Evolutionary conservation across 116 monocot species (phyloP).

Genomic region (Phalaenopsis hybrid): DNA sequence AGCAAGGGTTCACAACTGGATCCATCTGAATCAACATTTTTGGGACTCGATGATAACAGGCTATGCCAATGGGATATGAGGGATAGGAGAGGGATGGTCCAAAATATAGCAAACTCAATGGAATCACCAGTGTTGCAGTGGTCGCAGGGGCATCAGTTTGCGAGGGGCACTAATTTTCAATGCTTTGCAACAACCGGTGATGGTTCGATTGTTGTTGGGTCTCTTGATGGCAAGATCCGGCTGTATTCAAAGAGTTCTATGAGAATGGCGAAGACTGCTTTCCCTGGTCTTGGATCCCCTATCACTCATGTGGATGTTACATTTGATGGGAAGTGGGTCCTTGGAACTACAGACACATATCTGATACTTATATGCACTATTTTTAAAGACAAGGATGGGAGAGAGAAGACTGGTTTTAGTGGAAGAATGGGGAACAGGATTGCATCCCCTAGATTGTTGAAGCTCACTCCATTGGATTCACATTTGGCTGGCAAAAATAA

Average conservation of each 20-base stretch:
- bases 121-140: conserved; percentile 81
- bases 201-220: conserved; percentile 94
- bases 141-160: conserved; percentile 95
- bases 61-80: conserved; percentile 98
- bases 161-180: conserved; percentile 95
- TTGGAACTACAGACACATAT: conserved; percentile 92
- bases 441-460: conserved; percentile 93
- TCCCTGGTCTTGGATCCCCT: conserved; percentile 86
- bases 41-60: conserved; percentile 86
- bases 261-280: conserved; percentile 99
- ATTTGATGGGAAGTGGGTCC: conserved; percentile 94
- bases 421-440: conserved; percentile 96
- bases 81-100: conserved; percentile 80
- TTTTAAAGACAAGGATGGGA: conserved; percentile 95
- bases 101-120: conserved; percentile 50
- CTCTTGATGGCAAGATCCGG: conserved; percentile 94
- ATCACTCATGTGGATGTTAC: conserved; percentile 98
- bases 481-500: conserved; percentile 68
- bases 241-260: conserved; percentile 94
- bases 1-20: conserved; percentile 92
- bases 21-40: conserved; percentile 80
- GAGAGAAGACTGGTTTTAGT: conserved; percentile 86
- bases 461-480: conserved; percentile 92
- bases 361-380: conserved; percentile 80
- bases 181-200: conserved; percentile 92